Evolutionary conservation across 345 rosid genomes (phyloP).

Genomic region (Murraya koenigii): DNA sequence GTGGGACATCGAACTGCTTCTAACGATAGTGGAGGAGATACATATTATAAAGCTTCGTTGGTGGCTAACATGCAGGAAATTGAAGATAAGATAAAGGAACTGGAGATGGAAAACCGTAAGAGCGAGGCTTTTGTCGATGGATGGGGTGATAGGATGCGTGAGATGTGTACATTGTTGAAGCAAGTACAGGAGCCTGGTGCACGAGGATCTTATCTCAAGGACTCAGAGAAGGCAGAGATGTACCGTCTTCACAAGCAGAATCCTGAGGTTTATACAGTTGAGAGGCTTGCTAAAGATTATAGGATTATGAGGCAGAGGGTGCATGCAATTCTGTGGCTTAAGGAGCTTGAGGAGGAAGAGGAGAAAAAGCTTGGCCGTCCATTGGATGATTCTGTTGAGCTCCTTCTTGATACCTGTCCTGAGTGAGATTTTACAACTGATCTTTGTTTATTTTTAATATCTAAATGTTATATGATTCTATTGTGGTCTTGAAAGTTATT

Average conservation of each 20-base stretch:
- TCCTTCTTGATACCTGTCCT: slow-evolving; percentile 80
- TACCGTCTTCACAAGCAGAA: slow-evolving; percentile 81
- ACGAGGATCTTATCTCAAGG: slow-evolving; percentile 84
- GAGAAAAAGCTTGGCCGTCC: slow-evolving; percentile 88
- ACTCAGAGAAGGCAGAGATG: slow-evolving; percentile 96
- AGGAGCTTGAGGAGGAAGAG: slow-evolving; percentile 84
- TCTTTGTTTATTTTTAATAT: background rate
- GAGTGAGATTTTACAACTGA: slow-evolving; percentile 51
- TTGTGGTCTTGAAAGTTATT: background rate
- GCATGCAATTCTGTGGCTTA: slow-evolving; percentile 93
- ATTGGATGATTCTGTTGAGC: slow-evolving; percentile 85
- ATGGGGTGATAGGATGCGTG: slow-evolving; percentile 53
- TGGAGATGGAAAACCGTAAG: slow-evolving; percentile 43
- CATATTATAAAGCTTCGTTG: slow-evolving; percentile 24
- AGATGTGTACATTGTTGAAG: slow-evolving; percentile 56
- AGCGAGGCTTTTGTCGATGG: slow-evolving; percentile 52
- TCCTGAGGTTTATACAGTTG: slow-evolving; percentile 77
- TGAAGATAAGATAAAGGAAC: slow-evolving; percentile 45
- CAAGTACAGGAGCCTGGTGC: slow-evolving; percentile 90
- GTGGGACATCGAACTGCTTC: slow-evolving; percentile 37
- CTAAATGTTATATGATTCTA: background rate
- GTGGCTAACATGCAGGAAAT: slow-evolving; percentile 46
- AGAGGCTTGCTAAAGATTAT: slow-evolving; percentile 84
- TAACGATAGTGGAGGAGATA: slow-evolving; percentile 18
- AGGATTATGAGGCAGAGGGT: slow-evolving; percentile 97